Percentiles rank a stretch among this genome's conserved stretches.
These are phyloP conservation scores for Trichoderma harzianum DNA, from an alignment of 2,329 filamentous ascomycete species.

Conservation along the genomic window DNA sequence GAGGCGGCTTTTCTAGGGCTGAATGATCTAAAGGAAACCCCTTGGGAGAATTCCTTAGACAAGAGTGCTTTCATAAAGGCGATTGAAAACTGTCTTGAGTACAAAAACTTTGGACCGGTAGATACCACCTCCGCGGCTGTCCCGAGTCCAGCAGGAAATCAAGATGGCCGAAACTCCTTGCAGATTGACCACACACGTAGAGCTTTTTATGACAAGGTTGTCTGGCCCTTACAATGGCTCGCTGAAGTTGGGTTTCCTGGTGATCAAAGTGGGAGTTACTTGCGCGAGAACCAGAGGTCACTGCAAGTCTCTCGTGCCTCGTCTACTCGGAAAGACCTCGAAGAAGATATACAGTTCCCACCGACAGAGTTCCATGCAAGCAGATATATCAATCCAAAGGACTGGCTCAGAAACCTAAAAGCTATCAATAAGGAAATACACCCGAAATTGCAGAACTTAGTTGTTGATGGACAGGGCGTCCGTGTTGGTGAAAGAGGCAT, in stretches of 20 bases:
- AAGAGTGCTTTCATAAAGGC: background rate
- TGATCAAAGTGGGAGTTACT: background rate
- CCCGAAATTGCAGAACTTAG: background rate
- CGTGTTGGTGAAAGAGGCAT: background rate
- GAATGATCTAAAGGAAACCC: background rate
- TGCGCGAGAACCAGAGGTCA: background rate
- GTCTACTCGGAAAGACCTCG: background rate
- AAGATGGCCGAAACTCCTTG: background rate
- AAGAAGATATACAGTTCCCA: background rate
- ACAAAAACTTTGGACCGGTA: background rate
- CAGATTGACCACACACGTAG: background rate
- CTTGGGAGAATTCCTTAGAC: background rate
- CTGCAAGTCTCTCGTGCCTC: background rate
- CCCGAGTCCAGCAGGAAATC: background rate
- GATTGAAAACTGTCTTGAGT: background rate
- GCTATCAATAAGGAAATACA: background rate
- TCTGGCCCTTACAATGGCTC: background rate
- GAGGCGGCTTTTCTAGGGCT: background rate
- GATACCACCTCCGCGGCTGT: background rate
- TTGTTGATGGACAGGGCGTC: background rate
- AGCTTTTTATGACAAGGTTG: background rate
- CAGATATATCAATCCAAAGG: background rate
- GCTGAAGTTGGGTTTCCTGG: background rate
- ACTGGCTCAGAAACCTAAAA: background rate
- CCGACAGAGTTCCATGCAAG: background rate